Percentiles rank a stretch among this genome's conserved stretches.
Conservation (phyloP, 495 filamentous ascomycete genomes). For the Xanthoparmelia taractica region DNA sequence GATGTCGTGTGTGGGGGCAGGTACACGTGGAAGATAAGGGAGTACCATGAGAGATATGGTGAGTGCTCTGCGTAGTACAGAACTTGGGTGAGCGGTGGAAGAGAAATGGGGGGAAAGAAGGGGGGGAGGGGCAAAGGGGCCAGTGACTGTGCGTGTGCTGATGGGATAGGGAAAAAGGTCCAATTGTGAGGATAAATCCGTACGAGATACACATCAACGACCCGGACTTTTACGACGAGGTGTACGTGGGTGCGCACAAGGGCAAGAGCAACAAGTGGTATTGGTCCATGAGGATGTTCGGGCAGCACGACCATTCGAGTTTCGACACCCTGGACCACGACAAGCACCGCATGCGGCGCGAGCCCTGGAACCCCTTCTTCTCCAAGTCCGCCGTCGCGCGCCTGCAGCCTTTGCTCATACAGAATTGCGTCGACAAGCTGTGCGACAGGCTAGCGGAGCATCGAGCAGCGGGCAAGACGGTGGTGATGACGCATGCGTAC, state of each 20-base stretch:
- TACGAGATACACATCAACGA: conserved; percentile 39
- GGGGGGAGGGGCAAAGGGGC: too few relatives aligned
- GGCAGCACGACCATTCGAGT: neutral
- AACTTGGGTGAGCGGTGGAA: too few relatives aligned
- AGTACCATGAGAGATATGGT: neutral
- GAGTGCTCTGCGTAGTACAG: too few relatives aligned
- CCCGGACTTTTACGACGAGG: conserved; percentile 29
- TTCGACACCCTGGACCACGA: neutral
- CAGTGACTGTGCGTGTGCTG: too few relatives aligned
- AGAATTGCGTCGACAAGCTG: conserved; percentile 22
- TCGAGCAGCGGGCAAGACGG: conserved; percentile 22
- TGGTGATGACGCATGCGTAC: conserved; percentile 34
- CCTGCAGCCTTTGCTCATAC: conserved; percentile 25
- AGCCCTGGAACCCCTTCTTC: neutral
- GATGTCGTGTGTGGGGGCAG: neutral
- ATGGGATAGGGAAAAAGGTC: neutral
- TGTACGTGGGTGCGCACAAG: neutral
- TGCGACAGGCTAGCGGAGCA: conserved; percentile 31
- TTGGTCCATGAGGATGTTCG: neutral
- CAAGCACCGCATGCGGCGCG: neutral
- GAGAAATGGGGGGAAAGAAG: too few relatives aligned
- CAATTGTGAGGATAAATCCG: conserved; percentile 20
- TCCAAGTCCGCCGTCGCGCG: conserved; percentile 8
- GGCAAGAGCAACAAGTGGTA: neutral
- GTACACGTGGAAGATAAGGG: neutral